Evolutionary conservation across 2,329 filamentous ascomycete genomes (phyloP), one percentile per base, ranked within the genome.

Genomic region (Mycogone perniciosa): DNA sequence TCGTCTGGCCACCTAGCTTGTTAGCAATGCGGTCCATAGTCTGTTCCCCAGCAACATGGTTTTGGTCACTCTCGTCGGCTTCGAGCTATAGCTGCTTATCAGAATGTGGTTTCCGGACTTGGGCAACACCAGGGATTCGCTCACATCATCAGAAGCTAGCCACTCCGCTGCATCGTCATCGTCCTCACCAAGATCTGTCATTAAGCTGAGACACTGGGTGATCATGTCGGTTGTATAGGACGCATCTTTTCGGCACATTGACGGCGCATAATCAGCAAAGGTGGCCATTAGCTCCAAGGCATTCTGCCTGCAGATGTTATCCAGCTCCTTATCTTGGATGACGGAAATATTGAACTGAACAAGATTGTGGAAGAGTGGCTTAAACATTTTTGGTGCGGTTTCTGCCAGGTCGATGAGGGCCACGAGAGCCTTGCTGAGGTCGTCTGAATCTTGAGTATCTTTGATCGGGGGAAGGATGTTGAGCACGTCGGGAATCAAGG

Each of bases 11-110:
- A 51, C 93, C 93, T 34, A 99, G 85, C 71, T 96, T 96, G 76
- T 97, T 99, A 50, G 93, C 92, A 48, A 99, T 76, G 52, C 93
- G 84, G 67, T 99, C 93, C 92, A 99, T 97, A 60, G 89, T 95
- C 71, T 99, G 93, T 71, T 99, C 93, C 54, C 93, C 93, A 40
- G 92, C 93, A 57, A 99, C 91, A 64, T 99, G 93, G 67, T 99
- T 99, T 56, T 90, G 82, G 64, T 99, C 93, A 64, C 89, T 96
- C 71, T 99, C 93, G 60, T 97, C 93, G 53, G 89, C 82, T 57
- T 99, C 93, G 57, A 96, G 84, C 85, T 89, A 60, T 13, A 9
- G 51, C 30, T 37, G 8, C 7, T 42, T 5, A 64, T 74, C 53
- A 70, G 60, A 34, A 52, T 54, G 51, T 30, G 30, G 20, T 27